Conservation (phyloP, 148 eudicot genomes). For the Rhododendron ovatum region DNA sequence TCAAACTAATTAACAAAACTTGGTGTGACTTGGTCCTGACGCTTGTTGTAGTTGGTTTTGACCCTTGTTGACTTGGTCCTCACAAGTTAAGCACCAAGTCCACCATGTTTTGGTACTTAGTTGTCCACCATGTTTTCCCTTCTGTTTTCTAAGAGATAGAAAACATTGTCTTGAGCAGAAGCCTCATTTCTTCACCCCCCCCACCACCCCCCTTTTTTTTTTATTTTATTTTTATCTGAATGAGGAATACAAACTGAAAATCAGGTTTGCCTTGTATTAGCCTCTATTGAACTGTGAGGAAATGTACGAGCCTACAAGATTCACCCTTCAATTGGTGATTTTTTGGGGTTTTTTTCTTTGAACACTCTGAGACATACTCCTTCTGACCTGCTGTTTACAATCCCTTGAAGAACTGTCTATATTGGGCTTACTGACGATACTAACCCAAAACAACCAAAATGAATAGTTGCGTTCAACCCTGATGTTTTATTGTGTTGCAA, state of each 20-base stretch:
- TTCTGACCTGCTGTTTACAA: neutral
- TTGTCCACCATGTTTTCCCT: too few species aligned
- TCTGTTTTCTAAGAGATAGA: neutral
- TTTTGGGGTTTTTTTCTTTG: neutral
- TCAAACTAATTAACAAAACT: too few species aligned
- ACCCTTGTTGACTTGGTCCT: too few species aligned
- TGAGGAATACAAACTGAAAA: neutral
- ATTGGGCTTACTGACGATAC: neutral
- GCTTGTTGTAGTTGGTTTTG: too few species aligned
- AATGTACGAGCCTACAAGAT: neutral
- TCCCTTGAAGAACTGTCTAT: neutral
- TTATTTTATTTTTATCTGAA: neutral
- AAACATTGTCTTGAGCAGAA: neutral
- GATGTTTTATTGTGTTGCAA: neutral
- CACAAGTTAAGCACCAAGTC: too few species aligned
- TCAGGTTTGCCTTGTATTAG: neutral
- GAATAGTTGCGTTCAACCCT: neutral
- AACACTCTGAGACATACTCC: neutral
- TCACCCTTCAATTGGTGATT: neutral
- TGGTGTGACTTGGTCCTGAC: too few species aligned
- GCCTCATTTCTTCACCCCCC: neutral
- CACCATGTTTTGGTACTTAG: too few species aligned
- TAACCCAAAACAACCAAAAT: neutral
- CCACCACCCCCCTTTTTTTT: neutral
- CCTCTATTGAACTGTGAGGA: neutral